These are phyloP conservation scores for Dictyostelium capitatum DNA, from an alignment of 78 protist species.

Conservation along the genomic window DNA sequence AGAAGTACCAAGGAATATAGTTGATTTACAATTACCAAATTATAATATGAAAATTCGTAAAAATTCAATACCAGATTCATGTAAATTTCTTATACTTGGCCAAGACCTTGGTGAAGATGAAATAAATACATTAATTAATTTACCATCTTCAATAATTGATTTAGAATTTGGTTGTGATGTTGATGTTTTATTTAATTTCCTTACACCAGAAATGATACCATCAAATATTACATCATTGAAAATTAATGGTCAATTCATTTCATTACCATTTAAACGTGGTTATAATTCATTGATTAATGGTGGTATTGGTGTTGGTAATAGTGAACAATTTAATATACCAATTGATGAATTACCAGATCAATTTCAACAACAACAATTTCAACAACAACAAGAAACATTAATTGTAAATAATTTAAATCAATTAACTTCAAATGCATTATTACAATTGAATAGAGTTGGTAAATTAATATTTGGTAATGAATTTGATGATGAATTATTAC, in stretches of 20 bases:
- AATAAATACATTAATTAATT: background rate
- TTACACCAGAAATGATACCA: background rate
- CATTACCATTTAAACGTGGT: constrained; percentile 2
- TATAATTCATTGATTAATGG: background rate
- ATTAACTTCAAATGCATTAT: background rate
- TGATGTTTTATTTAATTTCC: background rate
- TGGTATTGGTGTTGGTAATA: background rate
- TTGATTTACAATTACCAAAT: background rate
- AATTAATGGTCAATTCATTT: background rate
- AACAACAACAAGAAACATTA: background rate
- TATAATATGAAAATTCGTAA: constrained; percentile 3
- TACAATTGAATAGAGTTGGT: background rate
- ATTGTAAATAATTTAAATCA: background rate
- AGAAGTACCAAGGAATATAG: background rate
- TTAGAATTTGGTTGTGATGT: constrained; percentile 6
- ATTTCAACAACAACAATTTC: background rate
- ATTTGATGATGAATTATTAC: constrained; percentile 1
- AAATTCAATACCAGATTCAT: constrained; percentile 1
- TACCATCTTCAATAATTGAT: background rate
- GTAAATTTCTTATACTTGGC: background rate
- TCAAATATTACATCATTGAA: background rate
- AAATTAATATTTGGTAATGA: background rate
- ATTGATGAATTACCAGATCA: background rate
- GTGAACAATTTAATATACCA: constrained; percentile 10
- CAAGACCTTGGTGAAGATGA: background rate